Evolutionary conservation across 768 basidiomycete genomes (phyloP), one percentile per base, ranked within the genome.

Genomic region (Trametes meyenii): DNA sequence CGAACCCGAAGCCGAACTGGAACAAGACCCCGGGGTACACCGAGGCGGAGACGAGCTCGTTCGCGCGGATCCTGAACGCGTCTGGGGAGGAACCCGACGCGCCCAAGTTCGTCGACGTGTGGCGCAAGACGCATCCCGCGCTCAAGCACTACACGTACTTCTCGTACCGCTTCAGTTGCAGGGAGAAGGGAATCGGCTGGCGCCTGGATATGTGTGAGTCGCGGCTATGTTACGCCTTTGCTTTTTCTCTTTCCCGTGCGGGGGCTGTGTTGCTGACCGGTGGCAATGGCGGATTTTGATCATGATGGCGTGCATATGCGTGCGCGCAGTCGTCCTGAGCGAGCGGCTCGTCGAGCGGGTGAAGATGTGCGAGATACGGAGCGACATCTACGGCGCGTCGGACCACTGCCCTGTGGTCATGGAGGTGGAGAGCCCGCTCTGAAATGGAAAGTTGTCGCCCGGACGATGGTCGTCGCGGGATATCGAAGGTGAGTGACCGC

Each of bases 21-120:
- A 94, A 95, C 73, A 95, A 95, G 71, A 86, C 89, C 0, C 78
- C 93, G 1, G 93, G 93, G 0, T 92, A 92, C 71, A 95, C 93
- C 0, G 85, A 90, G 68, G 85, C 81, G 8, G 94, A 96, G 75
- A 92, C 89, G 11, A 81, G 85, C 5, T 85, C 88, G 0, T 94
- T 89, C 72, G 83, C 81, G 58, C 80, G 82, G 17, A 86, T 94
- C 46, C 79, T 96, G 0, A 75, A 82, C 50, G 79, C 87, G 6
- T 74, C 84, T 5, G 73, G 74, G 4, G 72, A 40, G 1, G 58
- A 50, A 11, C n/a, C 62, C 0, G 63, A 59, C 21, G 53, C 62
- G 17, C 52, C 53, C 43, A 73, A 71, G 70, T 89, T 95, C 55
- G 78, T 91, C 45, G 94, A 96, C 66, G 75, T 92, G 40, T 96